Conservation (phyloP, 2,329 filamentous ascomycete species). For the Paraconiothyrium sp. region DNA sequence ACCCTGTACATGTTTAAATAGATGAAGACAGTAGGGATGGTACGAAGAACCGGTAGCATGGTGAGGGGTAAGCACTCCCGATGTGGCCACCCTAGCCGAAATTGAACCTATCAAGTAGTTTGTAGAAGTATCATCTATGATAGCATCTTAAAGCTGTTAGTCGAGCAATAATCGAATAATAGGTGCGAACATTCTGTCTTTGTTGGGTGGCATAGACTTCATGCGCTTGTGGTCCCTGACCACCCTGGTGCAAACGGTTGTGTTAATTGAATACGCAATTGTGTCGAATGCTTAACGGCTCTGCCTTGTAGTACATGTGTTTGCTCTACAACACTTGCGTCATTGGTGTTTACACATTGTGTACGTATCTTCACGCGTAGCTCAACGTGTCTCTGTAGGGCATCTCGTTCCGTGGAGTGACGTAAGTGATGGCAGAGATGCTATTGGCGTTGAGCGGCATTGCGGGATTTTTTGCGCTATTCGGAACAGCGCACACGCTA, state of each 20-base stretch:
- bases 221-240: no score
- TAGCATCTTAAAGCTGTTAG: background rate
- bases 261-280: no score
- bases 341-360: no score
- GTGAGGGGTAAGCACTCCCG: conserved; percentile 2
- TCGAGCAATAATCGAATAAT: background rate
- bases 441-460: background rate
- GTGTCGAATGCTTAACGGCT: no score
- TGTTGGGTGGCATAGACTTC: no score
- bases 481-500: conserved; percentile 1
- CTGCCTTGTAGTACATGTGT: no score
- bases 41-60: background rate
- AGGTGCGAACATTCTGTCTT: no score
- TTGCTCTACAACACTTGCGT: no score
- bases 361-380: no score
- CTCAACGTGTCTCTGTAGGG: no score
- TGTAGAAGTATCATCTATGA: background rate
- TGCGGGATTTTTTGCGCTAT: background rate
- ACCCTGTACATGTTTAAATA: background rate
- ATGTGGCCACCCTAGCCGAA: background rate
- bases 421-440: background rate
- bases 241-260: no score
- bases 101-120: background rate
- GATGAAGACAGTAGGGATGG: background rate
- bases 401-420: background rate